Conservation (phyloP, 805 yeast species). For the Ogataea pini region DNA sequence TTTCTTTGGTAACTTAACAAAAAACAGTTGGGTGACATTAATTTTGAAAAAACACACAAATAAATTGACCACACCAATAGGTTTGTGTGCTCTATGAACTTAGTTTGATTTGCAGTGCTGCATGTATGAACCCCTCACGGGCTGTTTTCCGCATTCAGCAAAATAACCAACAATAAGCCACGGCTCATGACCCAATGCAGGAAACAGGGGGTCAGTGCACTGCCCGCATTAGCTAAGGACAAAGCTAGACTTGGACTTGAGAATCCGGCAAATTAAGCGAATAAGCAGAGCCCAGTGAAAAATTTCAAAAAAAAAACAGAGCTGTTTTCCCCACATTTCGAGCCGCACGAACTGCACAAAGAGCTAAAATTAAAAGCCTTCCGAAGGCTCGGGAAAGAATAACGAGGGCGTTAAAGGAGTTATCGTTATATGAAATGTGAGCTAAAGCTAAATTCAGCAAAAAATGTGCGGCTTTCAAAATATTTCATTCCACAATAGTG, state of each 20-base stretch:
- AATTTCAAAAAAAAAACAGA: not conserved
- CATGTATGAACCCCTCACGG: conserved; percentile 12
- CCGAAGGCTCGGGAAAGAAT: not conserved
- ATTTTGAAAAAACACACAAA: too few relatives aligned
- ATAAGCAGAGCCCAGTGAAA: not conserved
- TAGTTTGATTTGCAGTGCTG: not conserved
- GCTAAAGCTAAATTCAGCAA: too few relatives aligned
- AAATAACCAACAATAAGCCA: not conserved
- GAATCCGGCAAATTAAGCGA: not conserved
- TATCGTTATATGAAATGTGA: too few relatives aligned
- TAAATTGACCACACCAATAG: not conserved
- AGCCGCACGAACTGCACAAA: conserved; percentile 1
- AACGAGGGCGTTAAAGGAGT: not conserved
- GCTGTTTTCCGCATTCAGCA: conserved; percentile 8
- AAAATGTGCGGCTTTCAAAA: too few relatives aligned
- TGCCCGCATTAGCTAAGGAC: not conserved
- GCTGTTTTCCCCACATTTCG: conserved; percentile 10
- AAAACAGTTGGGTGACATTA: too few relatives aligned
- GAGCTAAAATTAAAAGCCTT: not conserved
- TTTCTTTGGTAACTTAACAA: too few relatives aligned
- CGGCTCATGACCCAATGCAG: not conserved
- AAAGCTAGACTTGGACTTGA: not conserved
- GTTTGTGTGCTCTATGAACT: not conserved
- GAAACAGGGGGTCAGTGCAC: not conserved
- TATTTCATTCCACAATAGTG: too few relatives aligned